A percentile compares a stretch with the other conserved stretches of the same genome.
Evolutionary conservation across 805 yeast species (phyloP).

Genomic region (Metschnikowia chrysomelidarum): DNA sequence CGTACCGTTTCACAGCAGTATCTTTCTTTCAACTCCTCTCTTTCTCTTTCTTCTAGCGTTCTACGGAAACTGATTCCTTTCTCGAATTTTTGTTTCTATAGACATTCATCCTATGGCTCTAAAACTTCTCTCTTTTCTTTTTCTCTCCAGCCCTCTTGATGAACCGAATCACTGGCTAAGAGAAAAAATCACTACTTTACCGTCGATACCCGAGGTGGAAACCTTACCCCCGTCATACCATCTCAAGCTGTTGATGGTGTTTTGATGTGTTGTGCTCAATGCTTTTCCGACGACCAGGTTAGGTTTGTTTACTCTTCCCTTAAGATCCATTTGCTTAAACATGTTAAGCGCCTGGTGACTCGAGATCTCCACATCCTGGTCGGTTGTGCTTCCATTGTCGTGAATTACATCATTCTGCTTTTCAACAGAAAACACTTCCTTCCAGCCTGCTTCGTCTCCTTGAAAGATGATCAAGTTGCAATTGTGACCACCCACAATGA

Average conservation of each 20-base stretch:
- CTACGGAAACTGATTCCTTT: too few species aligned
- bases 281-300: conserved; percentile 32
- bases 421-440: conserved; percentile 58
- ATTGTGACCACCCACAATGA: conserved; percentile 89
- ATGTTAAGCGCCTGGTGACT: conserved; percentile 83
- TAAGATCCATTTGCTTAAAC: conserved; percentile 93
- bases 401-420: conserved; percentile 39
- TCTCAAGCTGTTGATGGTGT: conserved; percentile 72
- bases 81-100: not conserved
- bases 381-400: conserved; percentile 45
- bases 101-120: not conserved
- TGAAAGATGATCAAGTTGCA: conserved; percentile 85
- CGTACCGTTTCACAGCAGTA: conserved; percentile 12
- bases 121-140: not conserved
- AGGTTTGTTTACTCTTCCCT: conserved; percentile 67
- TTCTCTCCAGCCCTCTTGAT: not conserved
- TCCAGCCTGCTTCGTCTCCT: conserved; percentile 66
- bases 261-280: conserved; percentile 83
- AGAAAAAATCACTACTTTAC: conserved; percentile 77
- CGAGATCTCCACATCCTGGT: conserved; percentile 54
- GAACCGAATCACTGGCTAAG: conserved; percentile 13
- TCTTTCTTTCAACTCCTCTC: not conserved
- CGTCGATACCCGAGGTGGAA: conserved; percentile 82
- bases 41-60: not conserved
- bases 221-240: conserved; percentile 46